Evolutionary conservation across 371 early-diverging fungal genomes (phyloP), one percentile per base, ranked within the genome.

Genomic region (Mucor lusitanicus): DNA sequence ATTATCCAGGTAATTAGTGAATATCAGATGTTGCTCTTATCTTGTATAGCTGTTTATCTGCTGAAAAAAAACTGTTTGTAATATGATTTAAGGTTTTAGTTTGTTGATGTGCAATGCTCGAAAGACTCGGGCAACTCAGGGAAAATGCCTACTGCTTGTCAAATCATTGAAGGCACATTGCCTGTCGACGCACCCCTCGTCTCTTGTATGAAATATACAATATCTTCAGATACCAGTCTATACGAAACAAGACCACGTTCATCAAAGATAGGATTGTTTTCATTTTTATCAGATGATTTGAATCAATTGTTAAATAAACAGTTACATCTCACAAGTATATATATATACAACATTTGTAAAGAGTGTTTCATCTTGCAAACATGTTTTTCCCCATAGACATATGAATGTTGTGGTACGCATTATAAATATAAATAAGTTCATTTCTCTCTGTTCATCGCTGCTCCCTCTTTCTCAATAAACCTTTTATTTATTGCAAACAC

Each of bases 311-410:
- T 50, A 11, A 46, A 42, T 28, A 61, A 61, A 61, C 61, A 61
- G 61, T 61, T 61, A 61, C 61, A 61, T 61, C 61, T 46, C 27
- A 59, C 27, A 33, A 8, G 33, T n/a, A n/a, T n/a, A n/a, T n/a
- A n/a, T 33, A 33, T 33, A 7, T 33, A 33, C 33, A 40, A 17
- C 28, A 39, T 40, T n/a, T 17, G 1, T 1, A 46, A 5, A 6
- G 32, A 61, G 61, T 61, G 61, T 61, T 61, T 61, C 61, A 61
- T 44, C 30, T 35, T 40, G 40, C 40, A 40, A 40, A 35, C 21
- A 50, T 33, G 17, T 50, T 21, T 21, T 37, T 50, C 50, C 50
- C 50, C 25, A 50, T 50, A 25, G 12, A 25, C 50, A 50, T 50
- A 50, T 50, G 50, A 50, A 50, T 9, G 8, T 50, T 50, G n/a